Conservation (phyloP, 208 protist species). For the Leishmania major region DNA sequence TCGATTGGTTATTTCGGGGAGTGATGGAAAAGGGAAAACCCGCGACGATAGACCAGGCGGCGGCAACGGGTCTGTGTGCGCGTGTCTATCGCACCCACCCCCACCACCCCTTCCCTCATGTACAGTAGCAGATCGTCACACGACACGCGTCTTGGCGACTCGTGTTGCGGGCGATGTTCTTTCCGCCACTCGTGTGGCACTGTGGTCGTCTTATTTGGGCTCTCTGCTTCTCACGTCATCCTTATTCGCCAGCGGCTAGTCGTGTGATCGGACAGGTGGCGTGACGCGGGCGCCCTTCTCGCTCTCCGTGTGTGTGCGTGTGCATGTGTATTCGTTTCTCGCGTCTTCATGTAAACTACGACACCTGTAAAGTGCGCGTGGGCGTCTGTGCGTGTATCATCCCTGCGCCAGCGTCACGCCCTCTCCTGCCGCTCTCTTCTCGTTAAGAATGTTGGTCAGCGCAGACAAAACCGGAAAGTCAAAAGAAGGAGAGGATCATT, state of each 20-base stretch:
- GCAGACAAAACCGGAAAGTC: neutral
- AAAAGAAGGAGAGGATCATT: neutral
- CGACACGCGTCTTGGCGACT: neutral
- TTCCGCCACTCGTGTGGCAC: neutral
- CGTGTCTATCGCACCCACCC: neutral
- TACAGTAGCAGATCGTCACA: conserved; percentile 4
- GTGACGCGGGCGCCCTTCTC: neutral
- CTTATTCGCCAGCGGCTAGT: neutral
- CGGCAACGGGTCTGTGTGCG: neutral
- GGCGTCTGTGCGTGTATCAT: conserved; percentile 14
- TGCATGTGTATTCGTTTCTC: conserved; percentile 6
- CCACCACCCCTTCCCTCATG: conserved; percentile 7
- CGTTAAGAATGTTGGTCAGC: neutral
- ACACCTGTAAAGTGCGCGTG: neutral
- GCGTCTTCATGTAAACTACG: conserved; percentile 12
- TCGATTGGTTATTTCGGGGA: neutral
- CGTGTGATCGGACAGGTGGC: neutral
- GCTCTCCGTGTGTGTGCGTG: neutral
- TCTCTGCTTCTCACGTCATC: neutral
- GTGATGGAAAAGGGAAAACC: neutral
- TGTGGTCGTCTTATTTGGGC: neutral
- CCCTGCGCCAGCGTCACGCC: neutral
- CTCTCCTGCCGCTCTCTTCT: neutral
- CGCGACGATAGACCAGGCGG: neutral
- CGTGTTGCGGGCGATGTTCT: neutral